These are phyloP conservation scores for Exophiala oligosperma DNA, from an alignment of 2,329 filamentous ascomycete species.

Conservation along the genomic window DNA sequence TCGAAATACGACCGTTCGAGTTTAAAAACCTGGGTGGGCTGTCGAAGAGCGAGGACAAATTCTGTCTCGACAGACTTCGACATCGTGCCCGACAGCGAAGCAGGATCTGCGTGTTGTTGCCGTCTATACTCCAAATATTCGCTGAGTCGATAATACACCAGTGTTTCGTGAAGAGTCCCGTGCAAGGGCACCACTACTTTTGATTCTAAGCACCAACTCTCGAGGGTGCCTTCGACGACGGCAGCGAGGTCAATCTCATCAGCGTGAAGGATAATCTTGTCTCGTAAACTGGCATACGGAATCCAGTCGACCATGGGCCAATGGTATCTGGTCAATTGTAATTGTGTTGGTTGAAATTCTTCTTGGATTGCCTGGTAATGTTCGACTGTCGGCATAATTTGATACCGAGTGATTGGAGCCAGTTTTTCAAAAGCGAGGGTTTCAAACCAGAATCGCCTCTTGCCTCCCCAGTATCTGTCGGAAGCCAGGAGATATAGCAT, in stretches of 20 bases:
- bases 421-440: background rate
- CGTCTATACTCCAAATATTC: constrained; percentile 2
- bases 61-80: constrained; percentile 4
- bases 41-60: constrained; percentile 3
- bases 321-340: constrained; percentile 1
- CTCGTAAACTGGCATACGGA: constrained; percentile 1
- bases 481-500: background rate
- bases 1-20: background rate
- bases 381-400: constrained; percentile 2
- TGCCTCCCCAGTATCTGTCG: background rate
- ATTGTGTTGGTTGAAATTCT: background rate
- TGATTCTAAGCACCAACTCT: constrained; percentile 1
- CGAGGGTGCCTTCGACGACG: background rate
- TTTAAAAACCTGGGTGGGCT: background rate
- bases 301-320: constrained; percentile 7
- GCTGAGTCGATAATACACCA: constrained; percentile 1
- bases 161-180: background rate
- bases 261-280: constrained; percentile 2
- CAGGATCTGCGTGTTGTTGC: background rate
- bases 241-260: background rate
- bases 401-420: constrained; percentile 4
- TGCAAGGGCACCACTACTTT: background rate
- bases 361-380: background rate
- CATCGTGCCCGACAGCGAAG: background rate
- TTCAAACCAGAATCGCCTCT: constrained; percentile 1